Evolutionary conservation across 805 yeast genomes (phyloP).

Genomic region (Sungouiozyma intestinalis): DNA sequence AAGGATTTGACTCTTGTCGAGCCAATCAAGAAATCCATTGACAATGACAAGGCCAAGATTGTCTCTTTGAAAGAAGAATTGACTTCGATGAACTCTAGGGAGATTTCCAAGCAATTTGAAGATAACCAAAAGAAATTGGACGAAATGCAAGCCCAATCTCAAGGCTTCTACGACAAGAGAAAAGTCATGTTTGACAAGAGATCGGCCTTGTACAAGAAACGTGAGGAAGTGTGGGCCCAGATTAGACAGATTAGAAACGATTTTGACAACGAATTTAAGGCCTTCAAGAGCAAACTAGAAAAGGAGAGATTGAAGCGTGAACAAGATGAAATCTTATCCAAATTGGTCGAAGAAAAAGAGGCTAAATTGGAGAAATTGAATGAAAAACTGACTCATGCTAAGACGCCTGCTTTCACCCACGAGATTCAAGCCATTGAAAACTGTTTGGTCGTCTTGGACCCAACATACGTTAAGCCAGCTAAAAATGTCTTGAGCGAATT

Average conservation of each 20-base stretch:
- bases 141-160: constrained; percentile 48
- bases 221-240: constrained; percentile 55
- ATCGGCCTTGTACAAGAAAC: constrained; percentile 52
- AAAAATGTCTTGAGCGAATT: constrained; percentile 24
- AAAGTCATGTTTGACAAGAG: constrained; percentile 54
- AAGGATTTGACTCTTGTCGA: constrained; percentile 68
- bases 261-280: constrained; percentile 63
- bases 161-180: constrained; percentile 56
- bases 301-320: constrained; percentile 65
- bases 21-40: constrained; percentile 68
- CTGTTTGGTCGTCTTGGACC: constrained; percentile 67
- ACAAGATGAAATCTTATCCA: constrained; percentile 40
- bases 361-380: constrained; percentile 53
- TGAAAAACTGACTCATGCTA: constrained; percentile 57
- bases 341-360: constrained; percentile 39
- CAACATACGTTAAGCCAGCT: constrained; percentile 55
- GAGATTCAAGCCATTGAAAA: constrained; percentile 72
- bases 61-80: constrained; percentile 62
- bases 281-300: constrained; percentile 56
- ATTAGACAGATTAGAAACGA: constrained; percentile 63
- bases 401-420: constrained; percentile 71
- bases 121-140: constrained; percentile 59
- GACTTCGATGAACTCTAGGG: constrained; percentile 46
- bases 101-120: constrained; percentile 59
- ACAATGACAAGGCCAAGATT: constrained; percentile 65